phyloP scores from a whole-genome alignment of 352 stramenopile species.

The Globisporangium rhizosaccharum region DNA sequence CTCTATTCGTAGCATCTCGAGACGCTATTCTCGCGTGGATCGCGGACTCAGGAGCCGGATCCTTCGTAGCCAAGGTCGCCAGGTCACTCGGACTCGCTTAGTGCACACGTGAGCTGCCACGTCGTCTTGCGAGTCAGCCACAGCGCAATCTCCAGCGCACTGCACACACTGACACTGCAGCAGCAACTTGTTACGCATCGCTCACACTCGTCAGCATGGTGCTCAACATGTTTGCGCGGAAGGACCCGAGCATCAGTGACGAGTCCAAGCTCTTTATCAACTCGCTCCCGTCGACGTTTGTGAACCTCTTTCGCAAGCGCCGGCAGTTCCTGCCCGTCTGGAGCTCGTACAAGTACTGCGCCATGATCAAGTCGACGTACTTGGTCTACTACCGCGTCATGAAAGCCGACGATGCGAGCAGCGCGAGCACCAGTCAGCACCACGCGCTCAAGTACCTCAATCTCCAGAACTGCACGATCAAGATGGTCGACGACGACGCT shows the following conservation, averaged over 20 bases:
- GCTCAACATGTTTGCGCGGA: slow-evolving; percentile 73
- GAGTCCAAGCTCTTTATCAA: slow-evolving; percentile 82
- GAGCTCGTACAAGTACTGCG: slow-evolving; percentile 83
- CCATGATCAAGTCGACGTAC: slow-evolving; percentile 85
- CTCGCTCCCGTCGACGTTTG: slow-evolving; percentile 76
- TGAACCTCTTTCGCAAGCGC: slow-evolving; percentile 83
- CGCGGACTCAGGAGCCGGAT: neutral
- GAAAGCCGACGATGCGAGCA: slow-evolving; percentile 39
- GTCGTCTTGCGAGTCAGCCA: neutral
- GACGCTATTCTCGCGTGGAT: neutral
- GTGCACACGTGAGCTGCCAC: neutral
- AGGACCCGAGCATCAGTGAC: slow-evolving; percentile 63
- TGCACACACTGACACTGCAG: neutral
- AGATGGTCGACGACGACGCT: slow-evolving; percentile 68
- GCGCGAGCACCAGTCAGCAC: slow-evolving; percentile 14
- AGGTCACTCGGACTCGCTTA: neutral
- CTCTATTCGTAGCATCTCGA: too few species aligned
- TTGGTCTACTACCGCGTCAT: slow-evolving; percentile 79
- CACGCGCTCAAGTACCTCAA: slow-evolving; percentile 72
- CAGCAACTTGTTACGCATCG: neutral
- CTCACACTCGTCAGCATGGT: slow-evolving; percentile 36
- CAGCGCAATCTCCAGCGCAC: neutral
- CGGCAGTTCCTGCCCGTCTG: slow-evolving; percentile 75
- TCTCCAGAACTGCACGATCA: slow-evolving; percentile 68
- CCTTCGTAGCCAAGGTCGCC: neutral